These are phyloP conservation scores for Cupressus sempervirens DNA, from an alignment of 75 land plant species.

Conservation along the genomic window DNA sequence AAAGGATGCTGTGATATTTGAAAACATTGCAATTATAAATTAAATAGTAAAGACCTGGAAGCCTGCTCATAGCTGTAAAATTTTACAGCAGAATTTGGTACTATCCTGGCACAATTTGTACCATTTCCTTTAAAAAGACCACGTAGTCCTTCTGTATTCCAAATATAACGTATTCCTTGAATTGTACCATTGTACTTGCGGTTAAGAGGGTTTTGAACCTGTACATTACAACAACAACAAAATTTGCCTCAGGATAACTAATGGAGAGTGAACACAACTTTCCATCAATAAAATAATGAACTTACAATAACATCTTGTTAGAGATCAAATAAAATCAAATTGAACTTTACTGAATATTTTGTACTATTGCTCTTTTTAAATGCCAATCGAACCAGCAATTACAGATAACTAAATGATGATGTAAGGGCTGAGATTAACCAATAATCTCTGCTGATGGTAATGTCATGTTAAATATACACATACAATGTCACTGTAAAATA, in stretches of 20 bases:
- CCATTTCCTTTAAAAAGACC: constrained; percentile 94
- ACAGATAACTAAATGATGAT: no score
- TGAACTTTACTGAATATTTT: background rate
- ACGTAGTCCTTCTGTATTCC: constrained; percentile 79
- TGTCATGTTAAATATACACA: background rate
- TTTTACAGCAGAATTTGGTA: constrained; percentile 92
- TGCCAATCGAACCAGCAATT: no score
- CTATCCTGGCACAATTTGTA: constrained; percentile 83
- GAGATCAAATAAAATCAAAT: background rate
- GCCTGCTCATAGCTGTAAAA: constrained; percentile 93
- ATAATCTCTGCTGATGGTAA: no score
- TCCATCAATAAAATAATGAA: background rate
- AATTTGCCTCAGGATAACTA: background rate
- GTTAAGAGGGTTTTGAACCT: constrained; percentile 88
- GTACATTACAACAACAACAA: background rate
- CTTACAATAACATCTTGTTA: background rate
- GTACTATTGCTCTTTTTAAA: no score
- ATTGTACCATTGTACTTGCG: constrained; percentile 81
- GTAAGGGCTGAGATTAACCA: background rate
- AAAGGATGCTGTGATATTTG: background rate
- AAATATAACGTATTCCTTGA: constrained; percentile 80
- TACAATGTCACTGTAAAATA: background rate
- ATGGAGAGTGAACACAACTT: background rate
- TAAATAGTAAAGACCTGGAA: constrained; percentile 38
- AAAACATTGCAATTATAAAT: background rate